These are phyloP conservation scores for Niebla homalea DNA, from an alignment of 495 filamentous ascomycete genomes.

Conservation along the genomic window DNA sequence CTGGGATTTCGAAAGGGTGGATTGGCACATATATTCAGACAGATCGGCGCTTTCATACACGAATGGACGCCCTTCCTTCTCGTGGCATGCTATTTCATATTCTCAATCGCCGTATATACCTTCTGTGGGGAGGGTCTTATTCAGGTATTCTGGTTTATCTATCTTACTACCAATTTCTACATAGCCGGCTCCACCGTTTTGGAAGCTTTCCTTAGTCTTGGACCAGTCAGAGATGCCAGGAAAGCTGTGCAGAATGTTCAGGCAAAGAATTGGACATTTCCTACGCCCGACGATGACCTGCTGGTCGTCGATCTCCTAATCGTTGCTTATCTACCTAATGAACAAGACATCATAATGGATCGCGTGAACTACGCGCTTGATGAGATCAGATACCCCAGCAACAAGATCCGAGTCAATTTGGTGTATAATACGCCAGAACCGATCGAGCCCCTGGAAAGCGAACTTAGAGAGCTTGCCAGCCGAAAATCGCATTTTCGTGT, in stretches of 20 bases:
- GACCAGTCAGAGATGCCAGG: conserved; percentile 17
- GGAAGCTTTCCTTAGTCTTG: conserved; percentile 26
- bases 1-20: not conserved
- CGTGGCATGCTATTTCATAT: conserved; percentile 25
- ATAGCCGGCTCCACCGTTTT: conserved; percentile 23
- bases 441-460: conserved; percentile 24
- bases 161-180: conserved; percentile 26
- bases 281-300: conserved; percentile 23
- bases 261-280: conserved; percentile 24
- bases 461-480: conserved; percentile 16
- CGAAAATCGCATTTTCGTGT: conserved; percentile 19
- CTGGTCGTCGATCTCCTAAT: conserved; percentile 27
- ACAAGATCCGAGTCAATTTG: conserved; percentile 27
- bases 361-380: conserved; percentile 25
- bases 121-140: conserved; percentile 20
- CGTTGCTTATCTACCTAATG: conserved; percentile 31
- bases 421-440: conserved; percentile 28
- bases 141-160: conserved; percentile 25
- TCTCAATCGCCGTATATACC: conserved; percentile 25
- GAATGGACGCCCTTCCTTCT: conserved; percentile 27
- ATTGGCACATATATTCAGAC: not conserved
- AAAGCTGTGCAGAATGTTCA: conserved; percentile 20
- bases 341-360: conserved; percentile 31
- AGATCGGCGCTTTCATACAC: conserved; percentile 16
- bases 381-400: conserved; percentile 24